Percentiles rank a stretch among this genome's conserved stretches.
phyloP scores from a whole-genome alignment of 1,139 yeast genomes.

The Pichia sp. region DNA sequence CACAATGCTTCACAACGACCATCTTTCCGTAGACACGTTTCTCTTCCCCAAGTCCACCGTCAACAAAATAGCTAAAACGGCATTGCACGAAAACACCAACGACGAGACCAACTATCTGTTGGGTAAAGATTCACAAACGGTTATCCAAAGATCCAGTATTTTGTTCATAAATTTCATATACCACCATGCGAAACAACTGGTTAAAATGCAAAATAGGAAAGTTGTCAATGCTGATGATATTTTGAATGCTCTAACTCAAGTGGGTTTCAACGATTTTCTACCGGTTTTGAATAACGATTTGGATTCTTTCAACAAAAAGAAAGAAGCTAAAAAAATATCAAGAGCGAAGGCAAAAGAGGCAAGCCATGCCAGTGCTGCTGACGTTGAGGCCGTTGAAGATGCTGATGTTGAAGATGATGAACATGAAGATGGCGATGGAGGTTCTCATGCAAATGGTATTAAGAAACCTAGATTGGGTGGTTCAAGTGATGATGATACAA shows the following conservation, averaged over 20 bases:
- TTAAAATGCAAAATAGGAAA: slow-evolving; percentile 49
- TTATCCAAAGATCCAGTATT: slow-evolving; percentile 65
- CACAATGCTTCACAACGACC: slow-evolving; percentile 48
- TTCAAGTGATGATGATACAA: slow-evolving; percentile 7
- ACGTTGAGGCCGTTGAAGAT: background rate
- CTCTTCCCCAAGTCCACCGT: slow-evolving; percentile 63
- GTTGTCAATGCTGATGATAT: slow-evolving; percentile 64
- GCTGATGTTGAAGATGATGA: background rate
- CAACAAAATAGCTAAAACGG: slow-evolving; percentile 50
- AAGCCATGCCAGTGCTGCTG: background rate
- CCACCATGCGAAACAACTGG: slow-evolving; percentile 52
- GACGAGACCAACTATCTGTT: slow-evolving; percentile 27
- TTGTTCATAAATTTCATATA: slow-evolving; percentile 65
- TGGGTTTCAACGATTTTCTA: slow-evolving; percentile 49
- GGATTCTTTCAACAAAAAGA: slow-evolving; percentile 37
- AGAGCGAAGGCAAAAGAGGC: slow-evolving; percentile 14
- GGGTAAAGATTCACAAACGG: slow-evolving; percentile 61
- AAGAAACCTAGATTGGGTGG: slow-evolving; percentile 4
- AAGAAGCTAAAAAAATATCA: slow-evolving; percentile 36
- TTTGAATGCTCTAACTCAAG: slow-evolving; percentile 47
- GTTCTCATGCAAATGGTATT: background rate
- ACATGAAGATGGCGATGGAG: background rate
- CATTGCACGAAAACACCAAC: slow-evolving; percentile 22
- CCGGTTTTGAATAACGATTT: slow-evolving; percentile 49
- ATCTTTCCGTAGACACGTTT: slow-evolving; percentile 56